Percentiles rank a stretch among this genome's conserved stretches.
Evolutionary conservation across 805 yeast species (phyloP).

Genomic region (Metschnikowia orientalis): DNA sequence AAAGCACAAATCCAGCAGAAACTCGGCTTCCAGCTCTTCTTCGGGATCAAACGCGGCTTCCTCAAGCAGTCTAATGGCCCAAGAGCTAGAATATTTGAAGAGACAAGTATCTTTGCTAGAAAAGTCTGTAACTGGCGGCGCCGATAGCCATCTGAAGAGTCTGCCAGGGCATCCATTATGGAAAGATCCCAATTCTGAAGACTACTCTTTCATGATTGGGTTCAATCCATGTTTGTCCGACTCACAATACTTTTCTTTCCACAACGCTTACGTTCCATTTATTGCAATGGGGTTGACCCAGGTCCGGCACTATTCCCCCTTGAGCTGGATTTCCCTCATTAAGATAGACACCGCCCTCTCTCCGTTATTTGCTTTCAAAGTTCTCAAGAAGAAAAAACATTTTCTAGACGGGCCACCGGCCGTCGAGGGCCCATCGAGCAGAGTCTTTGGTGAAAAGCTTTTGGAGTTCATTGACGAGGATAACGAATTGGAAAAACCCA

Average conservation of each 20-base stretch:
- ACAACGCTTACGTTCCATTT: conserved; percentile 23
- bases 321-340: conserved; percentile 16
- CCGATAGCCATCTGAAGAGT: neutral
- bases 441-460: conserved; percentile 12
- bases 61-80: conserved; percentile 10
- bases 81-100: conserved; percentile 19
- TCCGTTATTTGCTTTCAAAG: conserved; percentile 18
- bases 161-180: conserved; percentile 6
- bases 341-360: conserved; percentile 16
- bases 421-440: conserved; percentile 10
- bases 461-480: conserved; percentile 10
- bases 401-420: neutral
- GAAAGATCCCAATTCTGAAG: conserved; percentile 4
- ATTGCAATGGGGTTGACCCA: conserved; percentile 6
- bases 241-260: conserved; percentile 33
- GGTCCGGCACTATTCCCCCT: conserved; percentile 15
- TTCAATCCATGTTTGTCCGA: conserved; percentile 17
- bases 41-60: neutral
- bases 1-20: neutral
- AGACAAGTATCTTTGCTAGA: conserved; percentile 20
- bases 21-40: neutral
- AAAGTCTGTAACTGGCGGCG: conserved; percentile 11
- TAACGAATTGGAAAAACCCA: conserved; percentile 6
- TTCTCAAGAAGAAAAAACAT: conserved; percentile 1
- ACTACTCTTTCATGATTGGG: conserved; percentile 9